These are phyloP conservation scores for Echria macrotheca DNA, from an alignment of 495 filamentous ascomycete genomes.

Conservation along the genomic window DNA sequence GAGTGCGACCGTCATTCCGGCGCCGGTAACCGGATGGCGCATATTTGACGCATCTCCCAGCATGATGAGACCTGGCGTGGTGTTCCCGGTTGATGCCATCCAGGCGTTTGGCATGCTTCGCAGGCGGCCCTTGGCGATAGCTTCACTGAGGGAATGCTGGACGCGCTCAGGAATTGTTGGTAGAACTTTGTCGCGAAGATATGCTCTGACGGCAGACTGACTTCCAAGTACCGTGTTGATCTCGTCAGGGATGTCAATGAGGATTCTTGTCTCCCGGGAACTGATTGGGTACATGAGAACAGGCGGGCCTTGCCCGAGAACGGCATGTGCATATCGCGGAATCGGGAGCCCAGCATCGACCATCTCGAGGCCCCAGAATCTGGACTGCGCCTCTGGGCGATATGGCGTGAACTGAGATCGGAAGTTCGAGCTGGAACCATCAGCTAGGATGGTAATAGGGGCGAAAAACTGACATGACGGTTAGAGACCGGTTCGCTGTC, in stretches of 20 bases:
- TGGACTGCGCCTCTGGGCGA: conserved; percentile 9
- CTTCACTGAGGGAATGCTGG: neutral
- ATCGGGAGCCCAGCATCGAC: conserved; percentile 2
- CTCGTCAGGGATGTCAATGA: conserved; percentile 14
- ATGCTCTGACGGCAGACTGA: conserved; percentile 1
- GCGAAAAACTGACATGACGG: neutral
- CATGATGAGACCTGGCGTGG: conserved; percentile 8
- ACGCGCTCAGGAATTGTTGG: neutral
- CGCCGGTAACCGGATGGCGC: conserved; percentile 16
- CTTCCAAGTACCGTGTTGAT: neutral
- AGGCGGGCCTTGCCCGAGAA: conserved; percentile 9
- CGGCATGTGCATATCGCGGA: conserved; percentile 3
- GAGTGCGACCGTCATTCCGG: conserved; percentile 16
- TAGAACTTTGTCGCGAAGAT: conserved; percentile 6
- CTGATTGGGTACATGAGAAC: conserved; percentile 16
- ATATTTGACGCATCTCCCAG: conserved; percentile 15
- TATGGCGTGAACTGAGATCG: conserved; percentile 10
- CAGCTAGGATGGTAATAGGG: conserved; percentile 10
- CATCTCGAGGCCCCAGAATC: conserved; percentile 15
- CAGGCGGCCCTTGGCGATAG: conserved; percentile 4
- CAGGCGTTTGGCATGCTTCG: conserved; percentile 15
- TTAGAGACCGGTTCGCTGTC: neutral
- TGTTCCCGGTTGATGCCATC: conserved; percentile 8
- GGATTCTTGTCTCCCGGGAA: conserved; percentile 8
- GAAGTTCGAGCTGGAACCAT: conserved; percentile 14